Conservation (phyloP, 306 rosid genomes). For the Oxytropis ochrocephala region DNA sequence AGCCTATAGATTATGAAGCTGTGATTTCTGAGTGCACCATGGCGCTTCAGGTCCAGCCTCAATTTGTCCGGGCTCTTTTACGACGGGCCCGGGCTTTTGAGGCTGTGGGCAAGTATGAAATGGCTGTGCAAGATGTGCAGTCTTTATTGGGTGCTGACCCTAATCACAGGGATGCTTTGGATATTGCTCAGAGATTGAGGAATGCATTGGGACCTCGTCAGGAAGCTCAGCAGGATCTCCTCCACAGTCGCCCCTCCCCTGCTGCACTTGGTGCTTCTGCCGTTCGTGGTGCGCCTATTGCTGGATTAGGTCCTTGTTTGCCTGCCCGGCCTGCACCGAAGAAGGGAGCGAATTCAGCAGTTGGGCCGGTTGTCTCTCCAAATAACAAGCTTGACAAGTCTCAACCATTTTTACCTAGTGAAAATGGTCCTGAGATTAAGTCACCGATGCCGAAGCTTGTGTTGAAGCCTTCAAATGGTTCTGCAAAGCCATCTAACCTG, state of each 20-base stretch:
- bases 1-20: constrained; percentile 78
- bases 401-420: constrained; percentile 37
- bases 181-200: constrained; percentile 70
- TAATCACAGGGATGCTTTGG: constrained; percentile 70
- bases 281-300: constrained; percentile 88
- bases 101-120: constrained; percentile 74
- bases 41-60: constrained; percentile 95
- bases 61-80: constrained; percentile 70
- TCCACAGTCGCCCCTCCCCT: constrained; percentile 98
- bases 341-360: constrained; percentile 40
- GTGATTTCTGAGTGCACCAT: constrained; percentile 83
- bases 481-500: constrained; percentile 29
- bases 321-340: constrained; percentile 64
- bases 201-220: constrained; percentile 70
- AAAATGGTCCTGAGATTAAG: constrained; percentile 56
- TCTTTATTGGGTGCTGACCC: constrained; percentile 66
- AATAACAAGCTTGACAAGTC: constrained; percentile 55
- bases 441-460: constrained; percentile 50
- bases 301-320: constrained; percentile 79
- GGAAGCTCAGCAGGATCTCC: constrained; percentile 90
- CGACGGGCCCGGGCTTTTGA: constrained; percentile 80
- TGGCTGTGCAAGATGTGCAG: constrained; percentile 90
- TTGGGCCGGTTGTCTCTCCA: constrained; percentile 27
- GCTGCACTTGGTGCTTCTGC: constrained; percentile 99
- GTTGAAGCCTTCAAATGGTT: constrained; percentile 61